Base-by-base conservation (phyloP, 2,329 filamentous ascomycete species). In the Fusarium miscanthi region DNA sequence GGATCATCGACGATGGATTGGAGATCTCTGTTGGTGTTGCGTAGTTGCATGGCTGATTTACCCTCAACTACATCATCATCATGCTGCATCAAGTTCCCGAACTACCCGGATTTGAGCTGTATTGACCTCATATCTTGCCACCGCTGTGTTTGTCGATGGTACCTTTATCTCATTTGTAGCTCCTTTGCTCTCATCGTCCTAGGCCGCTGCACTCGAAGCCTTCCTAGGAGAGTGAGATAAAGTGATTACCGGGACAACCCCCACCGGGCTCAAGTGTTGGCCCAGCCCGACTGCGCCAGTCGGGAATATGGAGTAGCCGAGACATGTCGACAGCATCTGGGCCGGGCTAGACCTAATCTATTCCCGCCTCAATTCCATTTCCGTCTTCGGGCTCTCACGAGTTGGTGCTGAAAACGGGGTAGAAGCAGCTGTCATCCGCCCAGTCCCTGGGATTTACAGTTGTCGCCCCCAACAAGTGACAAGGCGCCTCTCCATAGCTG, bases 31-130 rank as follows among this genome's bases (percentile, higher is more conserved):
- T 19, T 17, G 8, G 19, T 16, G 16, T 42, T 35, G 8, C 33
- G 6, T 23, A 49, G 14, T 17, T n/a, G 8, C 14, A 8, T 16
- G 31, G 8, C 1, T 1, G 12, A 41, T 25, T 48, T 43, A 12
- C n/a, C 13, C 23, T 51, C 27, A n/a, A 33, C 38, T 46, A 45
- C 64, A 69, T 69, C 66, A 57, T 54, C 19, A 46, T 37, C 7
- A 35, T 21, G 3, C 4, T 23, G 4, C 17, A n/a, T 16, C 37
- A 35, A 7, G 8, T 25, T 30, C 33, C 23, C 10, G 6, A 37
- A n/a, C 5, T 6, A 4, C 9, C 33, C 19, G 4, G 10, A 12
- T 23, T 19, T 35, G 2, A 33, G 3, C 14, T 23, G 12, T 8
- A 30, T 33, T 33, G 25, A 66, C 27, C 17, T 45, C 23, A 51